phyloP scores from a whole-genome alignment of 441 rosid genomes.

The Eruca vesicaria region DNA sequence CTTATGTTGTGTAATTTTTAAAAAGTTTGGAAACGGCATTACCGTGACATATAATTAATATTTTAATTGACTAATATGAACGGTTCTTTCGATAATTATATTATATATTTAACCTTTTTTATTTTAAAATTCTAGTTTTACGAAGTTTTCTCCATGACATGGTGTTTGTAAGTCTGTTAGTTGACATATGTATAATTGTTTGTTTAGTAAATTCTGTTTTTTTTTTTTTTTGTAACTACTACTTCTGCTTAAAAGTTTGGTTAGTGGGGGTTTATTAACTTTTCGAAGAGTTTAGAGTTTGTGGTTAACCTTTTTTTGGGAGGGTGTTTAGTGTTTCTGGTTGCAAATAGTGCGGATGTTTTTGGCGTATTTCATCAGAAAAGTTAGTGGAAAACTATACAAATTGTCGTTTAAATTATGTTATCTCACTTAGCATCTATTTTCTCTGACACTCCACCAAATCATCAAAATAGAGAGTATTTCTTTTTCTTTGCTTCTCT shows the following conservation, averaged over 20 bases:
- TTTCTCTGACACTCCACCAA: not conserved
- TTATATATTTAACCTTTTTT: not conserved
- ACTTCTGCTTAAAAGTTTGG: not conserved
- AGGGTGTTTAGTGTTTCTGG: not conserved
- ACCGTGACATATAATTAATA: slow-evolving; percentile 21
- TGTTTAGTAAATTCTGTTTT: not conserved
- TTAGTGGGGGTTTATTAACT: not conserved
- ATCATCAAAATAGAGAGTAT: not conserved
- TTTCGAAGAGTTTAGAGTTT: not conserved
- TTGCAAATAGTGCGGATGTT: not conserved
- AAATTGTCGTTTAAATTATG: not conserved
- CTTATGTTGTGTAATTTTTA: not conserved
- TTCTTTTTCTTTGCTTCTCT: not conserved
- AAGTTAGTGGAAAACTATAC: not conserved
- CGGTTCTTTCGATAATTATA: slow-evolving; percentile 12
- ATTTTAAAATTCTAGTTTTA: not conserved
- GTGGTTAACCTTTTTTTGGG: not conserved
- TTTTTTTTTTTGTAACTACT: not conserved
- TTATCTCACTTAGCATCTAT: not conserved
- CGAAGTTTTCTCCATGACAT: slow-evolving; percentile 13
- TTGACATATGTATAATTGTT: not conserved
- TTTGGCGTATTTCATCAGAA: not conserved
- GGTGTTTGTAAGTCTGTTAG: not conserved
- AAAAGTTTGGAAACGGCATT: slow-evolving; percentile 26
- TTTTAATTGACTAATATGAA: slow-evolving; percentile 23